Evolutionary conservation across 305 asterid species (phyloP).

Genomic region (Striga hermonthica): DNA sequence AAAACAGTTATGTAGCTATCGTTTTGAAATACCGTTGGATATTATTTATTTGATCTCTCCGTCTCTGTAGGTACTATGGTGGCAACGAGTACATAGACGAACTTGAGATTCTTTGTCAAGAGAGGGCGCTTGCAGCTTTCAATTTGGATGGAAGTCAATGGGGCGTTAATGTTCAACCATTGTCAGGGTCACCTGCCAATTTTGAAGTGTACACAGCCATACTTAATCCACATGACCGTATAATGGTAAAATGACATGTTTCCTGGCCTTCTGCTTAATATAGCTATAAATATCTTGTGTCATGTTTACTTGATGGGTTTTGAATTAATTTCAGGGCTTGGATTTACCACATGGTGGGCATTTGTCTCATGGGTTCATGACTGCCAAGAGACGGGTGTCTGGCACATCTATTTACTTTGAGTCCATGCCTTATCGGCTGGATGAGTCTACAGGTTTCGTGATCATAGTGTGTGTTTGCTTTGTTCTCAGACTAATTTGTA

Average conservation of each 20-base stretch:
- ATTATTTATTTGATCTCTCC: neutral
- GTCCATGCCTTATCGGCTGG: conserved; percentile 90
- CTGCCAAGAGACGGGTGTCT: conserved; percentile 86
- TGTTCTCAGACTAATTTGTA: neutral
- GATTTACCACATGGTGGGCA: conserved; percentile 92
- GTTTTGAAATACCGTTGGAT: conserved; percentile 2
- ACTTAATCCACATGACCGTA: conserved; percentile 76
- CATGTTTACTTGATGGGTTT: conserved; percentile 13
- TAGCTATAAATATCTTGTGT: conserved; percentile 6
- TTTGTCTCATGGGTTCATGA: conserved; percentile 92
- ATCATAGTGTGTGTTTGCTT: neutral
- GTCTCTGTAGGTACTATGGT: conserved; percentile 80
- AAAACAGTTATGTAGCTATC: conserved; percentile 2
- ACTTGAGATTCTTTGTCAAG: conserved; percentile 87
- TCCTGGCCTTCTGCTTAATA: neutral
- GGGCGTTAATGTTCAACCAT: conserved; percentile 91
- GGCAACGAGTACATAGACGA: conserved; percentile 86
- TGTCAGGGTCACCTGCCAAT: conserved; percentile 88
- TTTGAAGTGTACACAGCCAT: conserved; percentile 77
- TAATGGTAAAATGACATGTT: conserved; percentile 54
- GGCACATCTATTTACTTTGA: conserved; percentile 94
- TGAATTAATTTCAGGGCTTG: conserved; percentile 56
- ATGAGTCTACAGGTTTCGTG: conserved; percentile 69
- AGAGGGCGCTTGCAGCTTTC: conserved; percentile 88
- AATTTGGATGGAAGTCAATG: conserved; percentile 66